These are phyloP conservation scores for Deinandra increscens DNA, from an alignment of 129 eudicot species.

Conservation along the genomic window DNA sequence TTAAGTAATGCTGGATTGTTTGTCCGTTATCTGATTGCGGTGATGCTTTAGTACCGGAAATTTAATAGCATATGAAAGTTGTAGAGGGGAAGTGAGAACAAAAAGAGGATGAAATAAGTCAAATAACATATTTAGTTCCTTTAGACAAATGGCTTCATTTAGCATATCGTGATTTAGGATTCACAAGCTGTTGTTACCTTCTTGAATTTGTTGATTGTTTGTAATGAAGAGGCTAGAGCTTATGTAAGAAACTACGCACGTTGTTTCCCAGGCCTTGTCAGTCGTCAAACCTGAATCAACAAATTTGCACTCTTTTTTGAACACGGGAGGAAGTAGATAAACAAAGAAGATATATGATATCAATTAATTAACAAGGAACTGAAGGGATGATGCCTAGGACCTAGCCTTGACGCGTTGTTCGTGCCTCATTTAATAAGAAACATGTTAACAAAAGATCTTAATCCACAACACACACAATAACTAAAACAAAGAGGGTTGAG, in stretches of 20 bases:
- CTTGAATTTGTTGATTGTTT: not conserved
- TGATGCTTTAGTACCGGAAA: not conserved
- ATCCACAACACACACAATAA: not conserved
- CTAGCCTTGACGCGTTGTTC: not conserved
- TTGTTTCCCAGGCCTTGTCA: not conserved
- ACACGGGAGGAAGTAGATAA: constrained; percentile 1
- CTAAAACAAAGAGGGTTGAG: not conserved
- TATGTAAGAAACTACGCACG: constrained; percentile 12
- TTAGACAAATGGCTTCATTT: not conserved
- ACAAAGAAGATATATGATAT: constrained; percentile 6
- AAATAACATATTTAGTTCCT: not conserved
- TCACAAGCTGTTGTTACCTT: not conserved
- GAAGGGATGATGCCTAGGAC: not conserved
- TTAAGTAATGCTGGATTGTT: constrained; percentile 8
- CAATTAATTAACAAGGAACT: not conserved
- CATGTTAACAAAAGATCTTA: not conserved
- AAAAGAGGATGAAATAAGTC: not conserved
- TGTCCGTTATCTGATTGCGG: not conserved
- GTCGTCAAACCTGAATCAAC: constrained; percentile 1
- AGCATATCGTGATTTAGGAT: not conserved
- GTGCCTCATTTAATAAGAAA: not conserved
- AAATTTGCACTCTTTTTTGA: not conserved
- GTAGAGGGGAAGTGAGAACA: constrained; percentile 3
- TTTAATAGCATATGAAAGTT: not conserved
- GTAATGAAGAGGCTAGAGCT: constrained; percentile 13